Base-by-base conservation (phyloP, 768 basidiomycete species). In the Nevesoporus exiguus region DNA sequence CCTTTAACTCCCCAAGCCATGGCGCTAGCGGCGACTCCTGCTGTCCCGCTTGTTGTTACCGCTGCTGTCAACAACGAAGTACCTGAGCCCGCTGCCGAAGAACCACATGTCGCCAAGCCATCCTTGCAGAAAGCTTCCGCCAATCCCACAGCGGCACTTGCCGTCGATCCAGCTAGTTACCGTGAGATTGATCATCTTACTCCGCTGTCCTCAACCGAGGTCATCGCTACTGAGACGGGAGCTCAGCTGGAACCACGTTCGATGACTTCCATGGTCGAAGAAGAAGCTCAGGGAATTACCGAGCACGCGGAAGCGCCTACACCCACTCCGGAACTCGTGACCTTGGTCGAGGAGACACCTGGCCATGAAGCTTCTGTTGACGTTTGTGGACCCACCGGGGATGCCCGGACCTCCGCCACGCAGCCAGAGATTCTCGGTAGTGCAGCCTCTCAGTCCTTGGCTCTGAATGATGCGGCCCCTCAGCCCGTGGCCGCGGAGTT, bases 341-440 rank as follows among this genome's bases (percentile, higher is more conserved):
- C 42, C 3, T 22, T 67, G 14, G 56, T 55, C 17, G 56, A 56
- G 25, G 65, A 61, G 45, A 65, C 62, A 8, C 53, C 57, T 47
- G 24, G 52, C 6, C 50, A 27, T 37, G 65, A 51, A 11, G 33
- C 17, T 44, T 45, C 42, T 30, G 50, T 24, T 51, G 39, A 40
- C 9, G 13, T 7, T 21, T 19, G 46, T 33, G 47, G 34, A 19
- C 40, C 14, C 36, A 41, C 11, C 19, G 56, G 40, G 21, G 21
- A 30, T 36, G 15, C 44, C 19, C 54, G 48, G 39, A 13, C 19
- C 51, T 40, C 47, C 34, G 29, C 37, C 43, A 9, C 37, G 5
- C 40, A 42, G 21, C 45, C 29, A 17, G 40, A 51, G 17, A 29
- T 14, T 29, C 13, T 36, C n/a, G 51, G 40, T 30, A 24, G 15